Base-by-base conservation (phyloP, 2,329 filamentous ascomycete species). In the Colletotrichum somersetense region DNA sequence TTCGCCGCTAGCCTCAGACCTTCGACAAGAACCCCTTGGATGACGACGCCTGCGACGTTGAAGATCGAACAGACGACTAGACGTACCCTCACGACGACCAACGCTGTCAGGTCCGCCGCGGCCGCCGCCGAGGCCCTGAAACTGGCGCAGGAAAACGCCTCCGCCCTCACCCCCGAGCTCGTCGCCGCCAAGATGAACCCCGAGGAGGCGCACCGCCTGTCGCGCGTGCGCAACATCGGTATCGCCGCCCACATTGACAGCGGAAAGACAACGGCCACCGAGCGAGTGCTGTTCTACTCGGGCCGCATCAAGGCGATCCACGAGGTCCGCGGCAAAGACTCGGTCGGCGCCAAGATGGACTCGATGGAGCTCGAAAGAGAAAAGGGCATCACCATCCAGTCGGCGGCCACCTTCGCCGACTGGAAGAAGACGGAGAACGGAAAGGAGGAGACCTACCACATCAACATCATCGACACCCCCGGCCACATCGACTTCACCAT, bases 401-500 rank as follows among this genome's bases (percentile, higher is more conserved):
- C 96, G 76, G 96, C 96, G 14, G 96, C 96, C 33, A 99, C 96
- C 0, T 99, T 97, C 82, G 97, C 94, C 83, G 95, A 99, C 84
- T 99, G 96, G 96, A 85, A 92, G 76, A 98, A 97, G 86, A 91
- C 90, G 82, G 91, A 94, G 78, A 85, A 96, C 75, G 93, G 93
- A 76, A 89, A 93, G 79, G 94, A 98, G 64, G 91, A 97, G 83
- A 94, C 91, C 77, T 99, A 97, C 84, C 96, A 99, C 82, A 91
- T 99, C 87, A 99, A 99, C 84, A 87, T 99, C 87, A 99, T 99
- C 80, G 96, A 99, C 82, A 99, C 96, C 0, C 96, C 96, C 4
- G 96, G 96, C 55, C 96, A 99, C 84, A 98, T 99, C 79, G 96
- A 99, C 82, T 99, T 99, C 81, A 99, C 96, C 18, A 98, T 99